A percentile compares a stretch with the other conserved stretches of the same genome.
These are phyloP conservation scores for Boletus subcaerulescens DNA, from an alignment of 768 basidiomycete species.

Conservation along the genomic window DNA sequence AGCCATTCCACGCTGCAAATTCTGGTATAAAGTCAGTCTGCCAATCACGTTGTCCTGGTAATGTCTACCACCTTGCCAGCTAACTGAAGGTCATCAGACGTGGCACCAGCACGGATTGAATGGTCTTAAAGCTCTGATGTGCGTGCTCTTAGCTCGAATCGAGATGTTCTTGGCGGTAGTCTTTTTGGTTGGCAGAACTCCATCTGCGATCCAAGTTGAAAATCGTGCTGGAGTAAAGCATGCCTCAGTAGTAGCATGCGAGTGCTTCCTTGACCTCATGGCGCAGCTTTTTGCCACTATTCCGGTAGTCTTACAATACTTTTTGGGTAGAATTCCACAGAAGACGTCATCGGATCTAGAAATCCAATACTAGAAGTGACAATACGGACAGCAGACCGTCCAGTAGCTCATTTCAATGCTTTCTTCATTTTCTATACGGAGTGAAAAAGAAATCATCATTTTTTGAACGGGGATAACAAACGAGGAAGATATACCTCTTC, in stretches of 20 bases:
- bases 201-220: too few species aligned
- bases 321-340: neutral
- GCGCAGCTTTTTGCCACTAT: neutral
- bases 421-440: constrained; percentile 73
- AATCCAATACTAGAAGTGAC: neutral
- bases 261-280: neutral
- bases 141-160: too few species aligned
- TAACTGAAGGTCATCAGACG: too few species aligned
- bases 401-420: constrained; percentile 54
- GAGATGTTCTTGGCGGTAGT: too few species aligned
- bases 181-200: too few species aligned
- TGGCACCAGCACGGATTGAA: too few species aligned
- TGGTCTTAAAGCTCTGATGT: too few species aligned
- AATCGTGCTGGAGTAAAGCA: too few species aligned
- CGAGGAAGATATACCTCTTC: constrained; percentile 62
- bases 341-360: neutral
- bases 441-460: neutral
- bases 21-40: neutral
- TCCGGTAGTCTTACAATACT: neutral
- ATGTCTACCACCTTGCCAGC: neutral
- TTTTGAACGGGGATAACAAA: neutral
- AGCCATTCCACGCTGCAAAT: neutral
- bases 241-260: too few species aligned
- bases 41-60: neutral
- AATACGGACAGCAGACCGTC: constrained; percentile 34